These are phyloP conservation scores for Cyberlindnera nakhonratchasimensis DNA, from an alignment of 805 yeast genomes.

Conservation along the genomic window DNA sequence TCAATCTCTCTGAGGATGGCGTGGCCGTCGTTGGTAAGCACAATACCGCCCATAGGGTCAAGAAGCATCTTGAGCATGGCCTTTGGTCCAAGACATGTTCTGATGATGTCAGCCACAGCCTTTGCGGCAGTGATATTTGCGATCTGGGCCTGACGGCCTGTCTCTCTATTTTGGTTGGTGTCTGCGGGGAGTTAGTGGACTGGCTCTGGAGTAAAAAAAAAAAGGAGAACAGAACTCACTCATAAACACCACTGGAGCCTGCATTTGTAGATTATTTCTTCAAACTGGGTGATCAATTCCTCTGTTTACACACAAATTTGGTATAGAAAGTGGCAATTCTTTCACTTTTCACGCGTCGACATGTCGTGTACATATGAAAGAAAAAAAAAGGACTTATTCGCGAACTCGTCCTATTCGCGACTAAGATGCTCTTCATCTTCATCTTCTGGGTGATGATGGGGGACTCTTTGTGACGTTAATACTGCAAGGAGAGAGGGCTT, in stretches of 20 bases:
- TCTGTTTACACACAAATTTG: too few relatives aligned
- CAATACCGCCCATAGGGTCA: slow-evolving; percentile 94
- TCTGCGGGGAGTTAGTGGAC: too few relatives aligned
- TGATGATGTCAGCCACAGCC: slow-evolving; percentile 95
- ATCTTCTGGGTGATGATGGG: neutral
- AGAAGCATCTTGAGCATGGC: slow-evolving; percentile 98
- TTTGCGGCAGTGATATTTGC: slow-evolving; percentile 99
- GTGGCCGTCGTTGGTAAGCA: slow-evolving; percentile 96
- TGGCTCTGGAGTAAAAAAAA: too few relatives aligned
- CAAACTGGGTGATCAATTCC: too few relatives aligned
- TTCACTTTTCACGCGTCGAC: neutral
- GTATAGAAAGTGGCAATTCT: neutral
- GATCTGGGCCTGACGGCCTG: slow-evolving; percentile 95
- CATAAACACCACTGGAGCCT: slow-evolving; percentile 81
- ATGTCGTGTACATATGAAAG: neutral
- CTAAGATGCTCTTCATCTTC: neutral
- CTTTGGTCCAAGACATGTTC: slow-evolving; percentile 98
- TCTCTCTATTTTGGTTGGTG: slow-evolving; percentile 87
- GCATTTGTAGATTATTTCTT: too few relatives aligned
- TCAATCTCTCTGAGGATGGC: slow-evolving; percentile 97
- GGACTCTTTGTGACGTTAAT: neutral
- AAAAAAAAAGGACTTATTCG: neutral
- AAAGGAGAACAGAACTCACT: too few relatives aligned
- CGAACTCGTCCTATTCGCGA: neutral
- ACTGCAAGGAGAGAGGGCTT: too few relatives aligned